phyloP scores from a whole-genome alignment of 2,329 filamentous ascomycete species.

The Magnaporthiopsis incrustans region DNA sequence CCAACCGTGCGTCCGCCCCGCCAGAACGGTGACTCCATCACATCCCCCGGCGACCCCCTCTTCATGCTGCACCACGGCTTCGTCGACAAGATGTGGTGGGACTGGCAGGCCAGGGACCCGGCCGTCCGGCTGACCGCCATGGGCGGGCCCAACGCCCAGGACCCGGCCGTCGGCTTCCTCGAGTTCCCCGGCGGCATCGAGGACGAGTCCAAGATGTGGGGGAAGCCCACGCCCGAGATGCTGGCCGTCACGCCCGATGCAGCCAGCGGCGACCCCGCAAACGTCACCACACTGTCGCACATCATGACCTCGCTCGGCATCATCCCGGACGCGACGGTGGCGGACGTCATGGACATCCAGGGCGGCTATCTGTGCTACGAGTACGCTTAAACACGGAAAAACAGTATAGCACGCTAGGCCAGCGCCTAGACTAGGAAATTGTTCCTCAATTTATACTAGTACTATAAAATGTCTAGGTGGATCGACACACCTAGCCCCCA shows the following conservation, averaged over 20 bases:
- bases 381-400: not conserved
- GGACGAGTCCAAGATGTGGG: not conserved
- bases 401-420: too few relatives aligned
- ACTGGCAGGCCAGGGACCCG: slow-evolving; percentile 22
- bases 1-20: too few relatives aligned
- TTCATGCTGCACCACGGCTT: slow-evolving; percentile 28
- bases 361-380: slow-evolving; percentile 14
- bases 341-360: slow-evolving; percentile 14
- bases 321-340: slow-evolving; percentile 9
- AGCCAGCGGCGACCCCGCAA: not conserved
- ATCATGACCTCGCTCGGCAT: slow-evolving; percentile 11
- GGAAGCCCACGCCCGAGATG: not conserved
- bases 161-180: slow-evolving; percentile 8
- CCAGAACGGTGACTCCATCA: not conserved
- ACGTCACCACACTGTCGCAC: slow-evolving; percentile 12
- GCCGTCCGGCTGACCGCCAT: not conserved
- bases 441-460: too few relatives aligned
- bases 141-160: slow-evolving; percentile 11
- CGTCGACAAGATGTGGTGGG: slow-evolving; percentile 25
- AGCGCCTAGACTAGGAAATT: too few relatives aligned
- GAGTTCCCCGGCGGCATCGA: slow-evolving; percentile 10
- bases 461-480: too few relatives aligned
- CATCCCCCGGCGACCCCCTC: slow-evolving; percentile 27
- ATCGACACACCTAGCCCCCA: too few relatives aligned
- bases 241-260: not conserved